Evolutionary conservation across 495 filamentous ascomycete genomes (phyloP).

Genomic region (Thermochaetoides thermophila): DNA sequence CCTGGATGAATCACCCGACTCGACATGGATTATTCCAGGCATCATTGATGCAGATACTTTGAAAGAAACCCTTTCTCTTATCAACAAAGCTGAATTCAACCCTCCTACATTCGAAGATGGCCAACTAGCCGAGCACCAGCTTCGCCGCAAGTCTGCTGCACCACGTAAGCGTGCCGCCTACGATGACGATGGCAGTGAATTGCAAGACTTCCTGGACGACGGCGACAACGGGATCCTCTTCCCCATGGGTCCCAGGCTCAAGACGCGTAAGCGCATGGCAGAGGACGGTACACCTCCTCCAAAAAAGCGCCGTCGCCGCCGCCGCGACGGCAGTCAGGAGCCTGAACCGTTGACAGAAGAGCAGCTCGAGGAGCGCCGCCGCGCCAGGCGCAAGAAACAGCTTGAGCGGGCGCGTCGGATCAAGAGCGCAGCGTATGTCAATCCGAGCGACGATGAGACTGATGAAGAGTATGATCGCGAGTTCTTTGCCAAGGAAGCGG

Average conservation of each 20-base stretch:
- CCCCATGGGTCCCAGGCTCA: constrained; percentile 51
- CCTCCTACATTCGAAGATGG: constrained; percentile 60
- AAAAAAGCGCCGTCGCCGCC: constrained; percentile 29
- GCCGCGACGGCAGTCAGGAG: constrained; percentile 30
- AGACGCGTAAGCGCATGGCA: constrained; percentile 27
- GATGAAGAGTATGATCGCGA: constrained; percentile 48
- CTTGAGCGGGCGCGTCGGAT: constrained; percentile 55
- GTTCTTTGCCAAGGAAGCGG: constrained; percentile 60
- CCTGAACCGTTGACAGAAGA: constrained; percentile 32
- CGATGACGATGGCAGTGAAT: constrained; percentile 41
- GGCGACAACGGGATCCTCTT: constrained; percentile 48
- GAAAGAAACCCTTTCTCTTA: constrained; percentile 39
- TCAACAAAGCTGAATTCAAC: constrained; percentile 57
- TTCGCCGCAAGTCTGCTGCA: constrained; percentile 55
- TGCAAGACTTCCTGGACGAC: constrained; percentile 41
- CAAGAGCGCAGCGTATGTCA: constrained; percentile 71
- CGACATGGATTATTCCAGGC: constrained; percentile 67
- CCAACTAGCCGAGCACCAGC: constrained; percentile 53
- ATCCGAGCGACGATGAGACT: constrained; percentile 66
- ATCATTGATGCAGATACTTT: constrained; percentile 45
- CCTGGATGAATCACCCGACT: constrained; percentile 53
- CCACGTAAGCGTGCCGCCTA: constrained; percentile 45
- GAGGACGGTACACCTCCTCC: constrained; percentile 32
- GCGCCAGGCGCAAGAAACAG: constrained; percentile 40
- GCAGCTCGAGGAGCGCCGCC: constrained; percentile 28